phyloP scores from a whole-genome alignment of 108 stramenopile species.

The Cyclostephanos invisitatus region DNA sequence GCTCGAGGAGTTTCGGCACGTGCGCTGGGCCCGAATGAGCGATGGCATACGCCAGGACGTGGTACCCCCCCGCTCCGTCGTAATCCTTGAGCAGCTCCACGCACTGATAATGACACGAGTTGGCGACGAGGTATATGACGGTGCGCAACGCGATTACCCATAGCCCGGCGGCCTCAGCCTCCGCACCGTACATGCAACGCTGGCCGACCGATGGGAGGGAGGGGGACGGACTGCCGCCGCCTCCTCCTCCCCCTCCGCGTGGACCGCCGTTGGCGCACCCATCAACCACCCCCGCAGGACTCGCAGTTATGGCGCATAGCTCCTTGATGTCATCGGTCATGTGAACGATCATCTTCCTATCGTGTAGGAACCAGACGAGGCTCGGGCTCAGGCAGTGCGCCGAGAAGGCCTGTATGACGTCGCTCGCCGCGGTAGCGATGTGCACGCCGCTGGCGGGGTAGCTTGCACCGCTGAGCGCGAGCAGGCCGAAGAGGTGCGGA shows the following conservation, averaged over 20 bases:
- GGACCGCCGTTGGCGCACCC: conserved; percentile 13
- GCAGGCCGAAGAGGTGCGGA: conserved; percentile 90
- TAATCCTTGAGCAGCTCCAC: conserved; percentile 87
- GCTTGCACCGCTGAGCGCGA: conserved; percentile 85
- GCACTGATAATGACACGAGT: conserved; percentile 72
- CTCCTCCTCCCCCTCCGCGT: conserved; percentile 7
- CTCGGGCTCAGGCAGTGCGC: conserved; percentile 75
- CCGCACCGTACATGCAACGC: conserved; percentile 70
- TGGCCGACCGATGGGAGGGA: conserved; percentile 14
- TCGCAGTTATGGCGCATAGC: conserved; percentile 69
- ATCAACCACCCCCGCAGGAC: conserved; percentile 9
- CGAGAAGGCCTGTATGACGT: conserved; percentile 86
- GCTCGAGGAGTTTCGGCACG: conserved; percentile 77
- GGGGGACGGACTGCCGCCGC: conserved; percentile 10
- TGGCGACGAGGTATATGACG: conserved; percentile 72
- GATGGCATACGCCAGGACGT: conserved; percentile 80
- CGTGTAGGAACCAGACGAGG: conserved; percentile 91
- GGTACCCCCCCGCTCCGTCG: conserved; percentile 86
- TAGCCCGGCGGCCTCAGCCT: conserved; percentile 80
- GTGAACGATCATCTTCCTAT: conserved; percentile 91
- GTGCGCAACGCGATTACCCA: conserved; percentile 87
- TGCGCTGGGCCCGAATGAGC: conserved; percentile 62
- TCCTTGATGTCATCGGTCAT: conserved; percentile 95
- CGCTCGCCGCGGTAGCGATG: conserved; percentile 82
- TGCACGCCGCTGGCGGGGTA: conserved; percentile 87